Percentiles rank a stretch among this genome's conserved stretches.
Conservation (phyloP, 129 eudicot genomes). For the Escallonia rubra region DNA sequence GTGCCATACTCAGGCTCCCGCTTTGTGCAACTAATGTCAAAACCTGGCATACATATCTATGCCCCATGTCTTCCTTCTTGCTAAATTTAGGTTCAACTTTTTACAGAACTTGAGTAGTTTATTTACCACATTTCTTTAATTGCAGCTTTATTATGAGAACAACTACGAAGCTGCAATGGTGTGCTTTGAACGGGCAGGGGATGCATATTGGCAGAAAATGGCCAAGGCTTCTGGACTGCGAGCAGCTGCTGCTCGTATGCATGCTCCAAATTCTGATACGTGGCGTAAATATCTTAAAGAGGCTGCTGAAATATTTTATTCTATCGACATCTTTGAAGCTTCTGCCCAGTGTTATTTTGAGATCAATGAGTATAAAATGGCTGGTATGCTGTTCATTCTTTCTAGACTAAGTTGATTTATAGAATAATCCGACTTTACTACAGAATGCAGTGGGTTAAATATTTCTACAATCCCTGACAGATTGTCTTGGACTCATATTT, state of each 20-base stretch:
- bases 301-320: conserved; percentile 65
- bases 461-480: no score
- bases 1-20: no score
- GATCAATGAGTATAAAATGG: conserved; percentile 60
- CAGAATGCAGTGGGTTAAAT: no score
- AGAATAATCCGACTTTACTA: no score
- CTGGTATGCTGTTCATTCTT: conserved; percentile 34
- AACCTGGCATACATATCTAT: no score
- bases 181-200: conserved; percentile 89
- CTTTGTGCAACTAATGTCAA: no score
- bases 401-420: no score
- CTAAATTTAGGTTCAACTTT: no score
- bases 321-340: conserved; percentile 42
- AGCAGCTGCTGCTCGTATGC: conserved; percentile 48
- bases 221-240: conserved; percentile 65
- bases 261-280: conserved; percentile 36
- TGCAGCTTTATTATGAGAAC: conserved; percentile 59
- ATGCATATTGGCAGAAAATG: conserved; percentile 49
- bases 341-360: conserved; percentile 77
- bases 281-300: conserved; percentile 34
- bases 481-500: no score
- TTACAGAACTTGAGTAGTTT: background rate
- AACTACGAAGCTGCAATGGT: conserved; percentile 77
- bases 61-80: no score
- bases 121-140: background rate